These are phyloP conservation scores for Neoascochyta sp. DNA, from an alignment of 2,329 filamentous ascomycete species.

Conservation along the genomic window DNA sequence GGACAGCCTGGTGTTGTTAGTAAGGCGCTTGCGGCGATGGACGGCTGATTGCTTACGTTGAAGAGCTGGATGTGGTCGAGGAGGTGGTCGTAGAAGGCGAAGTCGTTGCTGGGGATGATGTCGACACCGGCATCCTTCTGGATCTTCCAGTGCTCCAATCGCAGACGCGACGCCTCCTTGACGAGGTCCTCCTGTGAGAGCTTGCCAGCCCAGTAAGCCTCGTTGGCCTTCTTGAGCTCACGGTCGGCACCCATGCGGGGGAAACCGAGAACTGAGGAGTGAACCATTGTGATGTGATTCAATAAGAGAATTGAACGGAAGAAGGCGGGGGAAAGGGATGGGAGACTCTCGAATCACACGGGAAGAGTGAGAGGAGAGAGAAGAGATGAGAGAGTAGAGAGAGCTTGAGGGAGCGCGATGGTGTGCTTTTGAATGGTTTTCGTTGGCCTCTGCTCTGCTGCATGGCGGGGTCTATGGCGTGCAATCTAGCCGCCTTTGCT, in stretches of 20 bases:
- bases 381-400: slow-evolving; percentile 8
- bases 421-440: slow-evolving; percentile 38
- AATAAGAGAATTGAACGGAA: slow-evolving; percentile 10
- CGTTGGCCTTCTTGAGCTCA: slow-evolving; percentile 99
- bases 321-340: slow-evolving; percentile 4
- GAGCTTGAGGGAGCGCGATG: slow-evolving; percentile 20
- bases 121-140: slow-evolving; percentile 98
- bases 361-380: slow-evolving; percentile 12
- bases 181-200: slow-evolving; percentile 87
- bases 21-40: not conserved
- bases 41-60: slow-evolving; percentile 60
- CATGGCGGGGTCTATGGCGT: slow-evolving; percentile 20
- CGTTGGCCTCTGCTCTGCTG: slow-evolving; percentile 19
- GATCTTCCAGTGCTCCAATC: slow-evolving; percentile 98
- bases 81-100: slow-evolving; percentile 97
- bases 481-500: slow-evolving; percentile 6
- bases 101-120: slow-evolving; percentile 98
- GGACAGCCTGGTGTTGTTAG: slow-evolving; percentile 64
- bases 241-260: slow-evolving; percentile 97
- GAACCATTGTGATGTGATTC: slow-evolving; percentile 43
- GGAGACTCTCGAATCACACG: slow-evolving; percentile 7
- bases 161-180: slow-evolving; percentile 92
- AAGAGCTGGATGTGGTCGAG: slow-evolving; percentile 98
- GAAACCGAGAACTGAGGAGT: slow-evolving; percentile 85
- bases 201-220: slow-evolving; percentile 97